These are phyloP conservation scores for Aureobasidium sp. DNA, from an alignment of 2,329 filamentous ascomycete genomes.

Conservation along the genomic window DNA sequence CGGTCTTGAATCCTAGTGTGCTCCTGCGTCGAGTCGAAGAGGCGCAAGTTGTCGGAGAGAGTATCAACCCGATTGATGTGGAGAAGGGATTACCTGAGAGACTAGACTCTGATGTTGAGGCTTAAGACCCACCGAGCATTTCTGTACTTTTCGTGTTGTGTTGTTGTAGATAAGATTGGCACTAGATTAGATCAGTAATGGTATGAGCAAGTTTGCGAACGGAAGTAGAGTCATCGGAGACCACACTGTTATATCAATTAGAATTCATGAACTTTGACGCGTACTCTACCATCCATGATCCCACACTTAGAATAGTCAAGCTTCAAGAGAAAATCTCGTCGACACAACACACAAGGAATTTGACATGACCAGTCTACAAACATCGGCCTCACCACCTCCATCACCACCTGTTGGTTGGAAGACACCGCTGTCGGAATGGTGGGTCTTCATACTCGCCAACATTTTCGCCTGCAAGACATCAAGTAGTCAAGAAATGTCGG, in stretches of 20 bases:
- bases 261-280: neutral
- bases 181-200: neutral
- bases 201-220: neutral
- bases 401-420: neutral
- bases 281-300: neutral
- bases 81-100: neutral
- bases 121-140: neutral
- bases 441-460: neutral
- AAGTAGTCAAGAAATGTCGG: neutral
- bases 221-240: neutral
- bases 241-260: too few relatives aligned
- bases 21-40: neutral
- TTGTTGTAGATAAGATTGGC: neutral
- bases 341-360: too few relatives aligned
- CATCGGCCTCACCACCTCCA: neutral
- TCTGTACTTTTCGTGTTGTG: neutral
- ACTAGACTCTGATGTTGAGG: neutral
- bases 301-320: neutral
- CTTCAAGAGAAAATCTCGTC: neutral
- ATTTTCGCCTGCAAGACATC: neutral
- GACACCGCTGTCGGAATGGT: neutral
- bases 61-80: neutral
- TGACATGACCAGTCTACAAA: neutral
- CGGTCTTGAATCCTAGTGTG: conserved; percentile 7
- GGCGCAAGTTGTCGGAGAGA: neutral